These are phyloP conservation scores for Penicillium antarcticum DNA, from an alignment of 495 filamentous ascomycete species.

Conservation along the genomic window DNA sequence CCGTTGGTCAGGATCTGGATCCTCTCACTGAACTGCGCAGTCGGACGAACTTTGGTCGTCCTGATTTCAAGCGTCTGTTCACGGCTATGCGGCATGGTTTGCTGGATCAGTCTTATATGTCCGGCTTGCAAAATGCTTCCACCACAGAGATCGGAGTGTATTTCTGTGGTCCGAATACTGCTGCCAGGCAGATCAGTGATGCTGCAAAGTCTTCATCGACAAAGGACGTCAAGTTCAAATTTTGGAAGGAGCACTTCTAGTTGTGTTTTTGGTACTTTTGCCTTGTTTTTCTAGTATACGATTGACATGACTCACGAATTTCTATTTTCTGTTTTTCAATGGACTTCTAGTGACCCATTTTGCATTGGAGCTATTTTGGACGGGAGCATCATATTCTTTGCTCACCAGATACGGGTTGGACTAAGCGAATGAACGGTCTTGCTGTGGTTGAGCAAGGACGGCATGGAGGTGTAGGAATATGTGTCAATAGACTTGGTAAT, in stretches of 20 bases:
- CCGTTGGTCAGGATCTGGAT: slow-evolving; percentile 80
- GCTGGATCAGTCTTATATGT: slow-evolving; percentile 76
- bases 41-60: slow-evolving; percentile 92
- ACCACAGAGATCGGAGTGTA: slow-evolving; percentile 92
- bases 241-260: slow-evolving; percentile 96
- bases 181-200: slow-evolving; percentile 79
- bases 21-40: slow-evolving; percentile 87
- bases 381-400: neutral
- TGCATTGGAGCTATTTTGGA: neutral
- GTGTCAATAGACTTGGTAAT: neutral
- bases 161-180: slow-evolving; percentile 86
- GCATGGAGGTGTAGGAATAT: neutral
- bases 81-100: slow-evolving; percentile 85
- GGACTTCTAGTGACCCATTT: neutral
- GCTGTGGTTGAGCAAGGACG: no score
- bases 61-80: slow-evolving; percentile 84
- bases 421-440: no score
- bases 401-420: no score
- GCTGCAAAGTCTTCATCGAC: slow-evolving; percentile 69
- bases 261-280: neutral
- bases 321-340: neutral
- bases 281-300: slow-evolving; percentile 8
- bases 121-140: slow-evolving; percentile 65
- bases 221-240: slow-evolving; percentile 84
- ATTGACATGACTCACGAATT: slow-evolving; percentile 24